Percentiles rank a stretch among this genome's conserved stretches.
Evolutionary conservation across 2,329 filamentous ascomycete species (phyloP).

Genomic region (Beauveria caledonica): DNA sequence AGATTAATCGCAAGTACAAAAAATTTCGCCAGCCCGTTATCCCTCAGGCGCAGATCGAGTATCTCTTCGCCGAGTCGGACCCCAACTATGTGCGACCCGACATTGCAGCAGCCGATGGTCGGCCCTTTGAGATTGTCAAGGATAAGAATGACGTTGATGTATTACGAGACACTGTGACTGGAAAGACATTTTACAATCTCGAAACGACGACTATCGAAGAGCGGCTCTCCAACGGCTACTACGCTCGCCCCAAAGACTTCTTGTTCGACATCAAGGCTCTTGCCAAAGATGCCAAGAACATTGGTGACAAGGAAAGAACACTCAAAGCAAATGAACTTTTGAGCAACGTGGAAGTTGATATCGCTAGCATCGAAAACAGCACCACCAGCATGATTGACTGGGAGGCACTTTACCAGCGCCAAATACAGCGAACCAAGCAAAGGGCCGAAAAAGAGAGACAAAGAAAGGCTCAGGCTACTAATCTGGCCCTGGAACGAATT

Average conservation of each 20-base stretch:
- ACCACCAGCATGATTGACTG: constrained; percentile 60
- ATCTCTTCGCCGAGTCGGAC: constrained; percentile 77
- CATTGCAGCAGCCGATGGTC: constrained; percentile 43
- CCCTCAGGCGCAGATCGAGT: constrained; percentile 63
- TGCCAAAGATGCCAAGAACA: constrained; percentile 73
- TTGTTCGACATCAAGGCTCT: constrained; percentile 77
- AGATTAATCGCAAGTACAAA: constrained; percentile 83
- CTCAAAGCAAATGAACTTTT: constrained; percentile 87
- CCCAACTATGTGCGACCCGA: constrained; percentile 59
- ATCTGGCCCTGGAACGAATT: constrained; percentile 33
- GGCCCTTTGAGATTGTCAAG: constrained; percentile 71
- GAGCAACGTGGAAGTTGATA: constrained; percentile 90
- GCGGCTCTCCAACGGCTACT: constrained; percentile 93
- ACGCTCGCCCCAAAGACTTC: constrained; percentile 85
- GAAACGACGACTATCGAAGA: constrained; percentile 92
- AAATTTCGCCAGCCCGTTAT: constrained; percentile 80
- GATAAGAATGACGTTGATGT: constrained; percentile 74
- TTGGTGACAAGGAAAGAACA: constrained; percentile 73
- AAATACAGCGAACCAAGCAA: constrained; percentile 55
- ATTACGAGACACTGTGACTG: constrained; percentile 63
- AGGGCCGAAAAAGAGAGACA: constrained; percentile 55
- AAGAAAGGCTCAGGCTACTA: constrained; percentile 51
- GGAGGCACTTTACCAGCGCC: constrained; percentile 70
- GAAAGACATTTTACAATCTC: constrained; percentile 91
- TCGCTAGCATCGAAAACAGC: constrained; percentile 64